Base-by-base conservation (phyloP, 2,329 filamentous ascomycete genomes). In the Chaetothyriales sp. region DNA sequence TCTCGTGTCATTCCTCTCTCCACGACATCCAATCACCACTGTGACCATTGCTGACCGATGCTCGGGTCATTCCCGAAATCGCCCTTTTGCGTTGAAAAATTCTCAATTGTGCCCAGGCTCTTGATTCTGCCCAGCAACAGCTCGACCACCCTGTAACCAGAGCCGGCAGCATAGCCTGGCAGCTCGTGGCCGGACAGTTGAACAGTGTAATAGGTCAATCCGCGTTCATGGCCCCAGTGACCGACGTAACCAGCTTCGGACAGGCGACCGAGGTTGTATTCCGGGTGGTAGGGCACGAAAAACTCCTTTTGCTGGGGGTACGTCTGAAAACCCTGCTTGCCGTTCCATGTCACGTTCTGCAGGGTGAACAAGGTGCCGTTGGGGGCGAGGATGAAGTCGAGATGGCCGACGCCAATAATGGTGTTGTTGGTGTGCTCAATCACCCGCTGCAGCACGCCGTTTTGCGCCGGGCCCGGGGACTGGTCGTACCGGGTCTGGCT, bases 61-160 rank as follows among this genome's bases (percentile, higher is more conserved):
- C 10, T 39, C 12, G 32, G 32, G 10, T 47, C 28, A 32, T 47
- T 47, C 2, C 45, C 45, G 18, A 47, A 32, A 10, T 47, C 45
- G n/a, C 45, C 45, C 26, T 28, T 18, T 18, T 47, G 45, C 15
- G 45, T 47, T 28, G 45, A 25, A 18, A 47, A 47, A 32, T 47
- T 47, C 20, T 32, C 26, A 10, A 47, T 28, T 10, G 49, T 44
- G 10, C 47, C 49, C 26, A 57, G 43, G 26, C 44, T 42, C 20
- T 43, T 20, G 36, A 53, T 78, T 39, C 84, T 70, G 0, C 86
- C 85, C 1, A 92, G 71, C 59, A 92, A 63, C 60, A 83, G 82
- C 70, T 92, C 85, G 18, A 92, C 63, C 51, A 85, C 80, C 28
- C 85, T 71, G 62, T 84, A 86, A 0, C 81, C 76, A 0, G 79